These are phyloP conservation scores for Rosa lucieae DNA, from an alignment of 306 rosid genomes.

Conservation along the genomic window DNA sequence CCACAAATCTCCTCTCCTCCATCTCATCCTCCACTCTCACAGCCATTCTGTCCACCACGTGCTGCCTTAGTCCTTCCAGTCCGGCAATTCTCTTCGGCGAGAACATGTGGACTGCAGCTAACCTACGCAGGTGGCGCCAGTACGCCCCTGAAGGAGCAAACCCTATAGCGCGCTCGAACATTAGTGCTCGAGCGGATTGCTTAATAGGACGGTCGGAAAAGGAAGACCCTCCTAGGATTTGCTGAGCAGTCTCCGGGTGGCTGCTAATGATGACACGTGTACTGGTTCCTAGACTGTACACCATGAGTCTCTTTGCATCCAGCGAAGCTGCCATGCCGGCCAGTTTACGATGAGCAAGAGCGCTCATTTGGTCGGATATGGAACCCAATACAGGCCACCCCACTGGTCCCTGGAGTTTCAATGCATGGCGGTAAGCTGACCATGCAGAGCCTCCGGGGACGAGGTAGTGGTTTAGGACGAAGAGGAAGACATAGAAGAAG, in stretches of 20 bases:
- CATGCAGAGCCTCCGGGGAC: slow-evolving; percentile 89
- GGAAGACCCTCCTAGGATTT: slow-evolving; percentile 56
- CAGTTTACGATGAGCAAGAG: slow-evolving; percentile 63
- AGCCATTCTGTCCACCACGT: slow-evolving; percentile 52
- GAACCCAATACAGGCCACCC: slow-evolving; percentile 81
- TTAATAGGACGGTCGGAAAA: slow-evolving; percentile 85
- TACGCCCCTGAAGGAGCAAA: slow-evolving; percentile 73
- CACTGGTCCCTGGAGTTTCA: slow-evolving; percentile 44
- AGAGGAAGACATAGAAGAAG: slow-evolving; percentile 24
- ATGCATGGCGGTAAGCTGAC: slow-evolving; percentile 34
- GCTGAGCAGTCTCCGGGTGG: slow-evolving; percentile 80
- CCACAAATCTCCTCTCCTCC: slow-evolving; percentile 53
- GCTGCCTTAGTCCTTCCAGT: slow-evolving; percentile 48
- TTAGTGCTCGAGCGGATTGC: slow-evolving; percentile 60
- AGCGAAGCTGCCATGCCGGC: slow-evolving; percentile 48
- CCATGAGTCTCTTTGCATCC: slow-evolving; percentile 66
- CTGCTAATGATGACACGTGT: slow-evolving; percentile 66
- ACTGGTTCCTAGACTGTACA: slow-evolving; percentile 59
- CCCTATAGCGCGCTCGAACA: slow-evolving; percentile 95
- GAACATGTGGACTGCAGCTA: slow-evolving; percentile 67
- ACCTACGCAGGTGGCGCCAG: slow-evolving; percentile 71
- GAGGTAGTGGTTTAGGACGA: slow-evolving; percentile 51
- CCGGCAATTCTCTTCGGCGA: slow-evolving; percentile 61
- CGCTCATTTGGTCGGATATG: slow-evolving; percentile 63
- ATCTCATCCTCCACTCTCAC: slow-evolving; percentile 30